Conservation (phyloP, 768 basidiomycete species). For the Kwoniella sp. region DNA sequence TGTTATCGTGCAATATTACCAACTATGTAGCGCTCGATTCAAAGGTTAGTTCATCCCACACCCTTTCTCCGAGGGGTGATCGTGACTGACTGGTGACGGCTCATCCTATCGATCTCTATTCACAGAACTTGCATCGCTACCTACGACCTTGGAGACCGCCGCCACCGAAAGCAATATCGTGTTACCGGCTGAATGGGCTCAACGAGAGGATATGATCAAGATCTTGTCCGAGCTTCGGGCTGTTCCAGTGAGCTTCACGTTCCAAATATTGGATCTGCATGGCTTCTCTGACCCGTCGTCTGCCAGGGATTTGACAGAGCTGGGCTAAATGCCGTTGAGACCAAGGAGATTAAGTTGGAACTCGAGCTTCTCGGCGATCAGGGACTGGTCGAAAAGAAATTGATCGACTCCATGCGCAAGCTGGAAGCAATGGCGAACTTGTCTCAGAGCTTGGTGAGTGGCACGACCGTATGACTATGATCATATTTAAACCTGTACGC, state of each 20-base stretch:
- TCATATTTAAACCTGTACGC: no score
- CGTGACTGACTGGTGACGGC: neutral
- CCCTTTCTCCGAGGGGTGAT: no score
- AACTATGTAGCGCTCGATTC: conserved; percentile 85
- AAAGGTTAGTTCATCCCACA: no score
- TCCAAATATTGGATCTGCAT: no score
- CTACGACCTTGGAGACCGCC: conserved; percentile 7
- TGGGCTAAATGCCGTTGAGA: conserved; percentile 61
- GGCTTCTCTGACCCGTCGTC: no score
- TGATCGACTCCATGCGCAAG: conserved; percentile 72
- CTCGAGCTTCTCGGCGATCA: conserved; percentile 65
- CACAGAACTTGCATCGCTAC: conserved; percentile 60
- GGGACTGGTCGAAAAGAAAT: conserved; percentile 64
- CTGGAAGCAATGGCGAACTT: conserved; percentile 74
- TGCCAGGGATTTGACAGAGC: conserved; percentile 32
- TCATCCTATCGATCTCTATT: conserved; percentile 29
- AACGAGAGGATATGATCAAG: conserved; percentile 72
- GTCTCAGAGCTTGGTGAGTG: conserved; percentile 80
- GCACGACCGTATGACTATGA: no score
- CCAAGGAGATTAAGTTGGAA: conserved; percentile 80
- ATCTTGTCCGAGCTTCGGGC: conserved; percentile 70
- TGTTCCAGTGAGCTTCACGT: conserved; percentile 62
- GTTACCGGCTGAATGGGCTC: conserved; percentile 72
- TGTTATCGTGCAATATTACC: conserved; percentile 94
- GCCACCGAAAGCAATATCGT: conserved; percentile 59